Evolutionary conservation across 2,329 filamentous ascomycete genomes (phyloP).

Genomic region (Thelonectria discophora): DNA sequence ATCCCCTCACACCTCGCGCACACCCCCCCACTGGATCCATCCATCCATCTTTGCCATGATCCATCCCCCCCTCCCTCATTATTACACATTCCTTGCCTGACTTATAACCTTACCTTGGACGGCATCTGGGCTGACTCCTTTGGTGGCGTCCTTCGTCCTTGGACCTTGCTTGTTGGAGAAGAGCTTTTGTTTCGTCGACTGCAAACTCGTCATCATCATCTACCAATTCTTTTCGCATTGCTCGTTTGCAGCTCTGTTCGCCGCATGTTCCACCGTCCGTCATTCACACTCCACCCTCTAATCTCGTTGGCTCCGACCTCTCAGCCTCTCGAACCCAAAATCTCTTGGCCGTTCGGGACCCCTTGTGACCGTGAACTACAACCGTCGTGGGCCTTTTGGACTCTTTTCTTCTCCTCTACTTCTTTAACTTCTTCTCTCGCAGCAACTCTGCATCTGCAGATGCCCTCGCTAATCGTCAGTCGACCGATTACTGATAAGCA

Average conservation of each 20-base stretch:
- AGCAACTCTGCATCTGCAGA: neutral
- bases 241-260: constrained; percentile 1
- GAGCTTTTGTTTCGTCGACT: constrained; percentile 20
- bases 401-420: constrained; percentile 3
- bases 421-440: neutral
- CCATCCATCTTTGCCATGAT: constrained; percentile 3
- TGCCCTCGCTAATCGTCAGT: constrained; percentile 7
- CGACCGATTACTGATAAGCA: constrained; percentile 20
- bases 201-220: constrained; percentile 20
- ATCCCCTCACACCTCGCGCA: constrained; percentile 16
- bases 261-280: constrained; percentile 6
- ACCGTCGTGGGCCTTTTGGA: neutral
- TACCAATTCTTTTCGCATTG: constrained; percentile 20
- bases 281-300: constrained; percentile 22
- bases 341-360: neutral
- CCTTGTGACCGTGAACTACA: neutral
- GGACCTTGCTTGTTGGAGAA: constrained; percentile 32
- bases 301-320: constrained; percentile 18
- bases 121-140: constrained; percentile 35
- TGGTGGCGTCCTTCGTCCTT: constrained; percentile 9
- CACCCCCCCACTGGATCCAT: neutral
- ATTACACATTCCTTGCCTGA: constrained; percentile 34
- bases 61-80: constrained; percentile 23
- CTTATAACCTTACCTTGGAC: constrained; percentile 39
- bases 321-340: constrained; percentile 22